phyloP scores from a whole-genome alignment of 192 early-diverging fungal genomes.

The Rhizophagus clarus region DNA sequence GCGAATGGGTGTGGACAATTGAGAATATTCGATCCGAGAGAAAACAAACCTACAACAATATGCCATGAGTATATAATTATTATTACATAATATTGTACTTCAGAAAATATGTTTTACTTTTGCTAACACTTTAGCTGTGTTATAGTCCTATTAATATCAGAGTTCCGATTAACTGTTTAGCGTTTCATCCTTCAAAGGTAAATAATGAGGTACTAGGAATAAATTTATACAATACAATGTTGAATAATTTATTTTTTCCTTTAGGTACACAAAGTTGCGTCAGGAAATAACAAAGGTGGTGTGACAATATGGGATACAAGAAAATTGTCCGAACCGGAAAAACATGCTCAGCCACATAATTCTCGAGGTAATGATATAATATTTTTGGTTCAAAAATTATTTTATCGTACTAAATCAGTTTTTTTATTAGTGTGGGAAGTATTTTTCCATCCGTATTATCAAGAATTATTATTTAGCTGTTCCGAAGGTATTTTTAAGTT shows the following conservation, averaged over 20 bases:
- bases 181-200: conserved; percentile 27
- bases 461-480: conserved; percentile 5
- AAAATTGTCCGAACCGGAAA: conserved; percentile 22
- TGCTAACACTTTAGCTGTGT: not conserved
- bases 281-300: conserved; percentile 25
- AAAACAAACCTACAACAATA: conserved; percentile 1
- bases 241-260: not conserved
- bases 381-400: not conserved
- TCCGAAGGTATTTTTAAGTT: conserved; percentile 23
- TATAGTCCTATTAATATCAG: not conserved
- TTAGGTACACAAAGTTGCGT: conserved; percentile 22
- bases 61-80: conserved; percentile 14
- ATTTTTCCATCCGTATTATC: conserved; percentile 21
- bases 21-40: conserved; percentile 31
- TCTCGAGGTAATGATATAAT: not conserved
- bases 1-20: conserved; percentile 24
- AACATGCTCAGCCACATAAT: conserved; percentile 9
- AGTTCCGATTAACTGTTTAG: conserved; percentile 16
- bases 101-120: not conserved
- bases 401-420: not conserved
- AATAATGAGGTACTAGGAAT: not conserved
- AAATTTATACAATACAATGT: too few relatives aligned
- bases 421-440: conserved; percentile 18
- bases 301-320: conserved; percentile 34
- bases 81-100: not conserved